Evolutionary conservation across 805 yeast genomes (phyloP), one percentile per base, ranked within the genome.

Genomic region (Jamesozyma hellenica): DNA sequence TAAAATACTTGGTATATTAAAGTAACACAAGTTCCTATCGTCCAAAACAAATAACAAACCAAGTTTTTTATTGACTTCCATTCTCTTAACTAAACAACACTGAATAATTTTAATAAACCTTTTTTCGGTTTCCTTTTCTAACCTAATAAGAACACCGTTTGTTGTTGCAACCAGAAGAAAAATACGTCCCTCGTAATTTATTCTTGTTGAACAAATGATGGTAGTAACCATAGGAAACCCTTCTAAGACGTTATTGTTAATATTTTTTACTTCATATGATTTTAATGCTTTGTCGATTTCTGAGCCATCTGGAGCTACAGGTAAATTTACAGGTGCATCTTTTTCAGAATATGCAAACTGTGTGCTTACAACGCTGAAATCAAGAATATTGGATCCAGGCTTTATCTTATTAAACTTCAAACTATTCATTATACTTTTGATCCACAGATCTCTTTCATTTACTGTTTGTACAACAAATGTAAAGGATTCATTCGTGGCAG

Each of bases 261-360:
- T 32, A 18, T 38, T 38, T 17, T 40, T 34, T 4, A 34, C 10
- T 57, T 48, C 69, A 42, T 47, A 65, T 40, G 33, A 55, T 38
- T 40, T 63, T 51, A 55, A 61, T 28, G 61, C 74, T 42, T 30
- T 51, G 50, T 71, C 71, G 28, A 77, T 57, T 6, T 74, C 78
- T 19, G 79, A 79, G 14, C 69, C 65, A 16, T 68, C 63, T 0
- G 75, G 70, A 39, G 73, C 67, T 1, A 74, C 56, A 4, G 79
- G 82, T 31, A 81, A 39, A 50, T 71, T 77, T 2, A 55, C 55
- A 1, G 77, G 68, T 16, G 69, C 65, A 31, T 68, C 72, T 7
- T 67, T 61, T 3, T 67, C 71, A n/a, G 75, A 81, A 55, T 79
- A 82, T 2, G 77, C 79, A 59, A 83, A 84, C 19, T 71, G 66